A percentile compares a stretch with the other conserved stretches of the same genome.
Conservation (phyloP, 768 basidiomycete genomes). For the Russula sp. region DNA sequence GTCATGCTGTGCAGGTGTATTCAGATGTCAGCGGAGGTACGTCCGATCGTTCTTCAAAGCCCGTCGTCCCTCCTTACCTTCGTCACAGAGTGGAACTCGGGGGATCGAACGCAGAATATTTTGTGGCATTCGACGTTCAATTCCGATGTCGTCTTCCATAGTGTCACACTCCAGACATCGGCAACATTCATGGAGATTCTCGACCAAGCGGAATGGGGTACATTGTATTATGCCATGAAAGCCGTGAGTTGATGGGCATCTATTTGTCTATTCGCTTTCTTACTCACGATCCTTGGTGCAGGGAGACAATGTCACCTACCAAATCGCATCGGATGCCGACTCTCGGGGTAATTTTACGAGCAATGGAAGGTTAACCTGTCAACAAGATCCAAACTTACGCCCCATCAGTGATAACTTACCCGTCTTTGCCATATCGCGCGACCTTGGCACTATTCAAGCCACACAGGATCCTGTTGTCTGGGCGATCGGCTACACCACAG, state of each 20-base stretch:
- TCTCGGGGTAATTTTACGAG: conserved; percentile 29
- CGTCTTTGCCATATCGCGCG: conserved; percentile 33
- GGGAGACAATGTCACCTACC: conserved; percentile 22
- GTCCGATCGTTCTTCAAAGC: neutral
- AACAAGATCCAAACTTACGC: neutral
- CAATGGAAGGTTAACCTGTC: conserved; percentile 27
- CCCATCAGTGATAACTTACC: conserved; percentile 26
- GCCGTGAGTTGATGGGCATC: conserved; percentile 12
- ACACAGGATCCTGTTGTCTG: conserved; percentile 33
- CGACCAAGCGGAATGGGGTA: conserved; percentile 30
- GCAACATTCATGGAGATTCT: conserved; percentile 19
- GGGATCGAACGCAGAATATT: conserved; percentile 19
- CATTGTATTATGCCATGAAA: conserved; percentile 26
- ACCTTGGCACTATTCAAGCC: conserved; percentile 33
- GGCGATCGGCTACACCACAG: conserved; percentile 34
- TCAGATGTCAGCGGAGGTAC: conserved; percentile 42
- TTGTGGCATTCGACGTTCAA: conserved; percentile 7
- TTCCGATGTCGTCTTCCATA: conserved; percentile 24
- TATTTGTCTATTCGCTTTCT: neutral
- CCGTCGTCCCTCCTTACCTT: neutral
- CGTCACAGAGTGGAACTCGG: conserved; percentile 32
- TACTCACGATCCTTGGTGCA: neutral
- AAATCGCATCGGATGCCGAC: neutral
- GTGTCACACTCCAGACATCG: conserved; percentile 11
- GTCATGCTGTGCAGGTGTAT: conserved; percentile 35